phyloP scores from a whole-genome alignment of 164 flowering plant genomes.

The Sextonia rubra region DNA sequence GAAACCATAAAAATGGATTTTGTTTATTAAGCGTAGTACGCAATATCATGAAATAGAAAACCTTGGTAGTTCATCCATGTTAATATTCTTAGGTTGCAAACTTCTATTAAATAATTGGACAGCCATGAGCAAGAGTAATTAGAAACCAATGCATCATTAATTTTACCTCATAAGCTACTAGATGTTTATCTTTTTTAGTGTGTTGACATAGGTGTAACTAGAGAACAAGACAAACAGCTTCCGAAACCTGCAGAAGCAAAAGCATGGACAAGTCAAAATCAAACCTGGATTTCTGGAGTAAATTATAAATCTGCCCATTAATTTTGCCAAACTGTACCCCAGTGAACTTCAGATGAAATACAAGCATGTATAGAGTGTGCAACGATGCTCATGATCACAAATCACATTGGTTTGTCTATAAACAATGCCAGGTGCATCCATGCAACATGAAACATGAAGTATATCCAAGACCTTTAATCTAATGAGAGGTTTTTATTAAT shows the following conservation, averaged over 20 bases:
- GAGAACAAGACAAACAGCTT: slow-evolving; percentile 32
- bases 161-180: slow-evolving; percentile 8
- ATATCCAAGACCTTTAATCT: background rate
- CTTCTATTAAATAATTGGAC: background rate
- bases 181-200: slow-evolving; percentile 17
- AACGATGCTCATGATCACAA: background rate
- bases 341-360: background rate
- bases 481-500: background rate
- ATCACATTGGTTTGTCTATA: too few relatives aligned
- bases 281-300: background rate
- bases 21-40: background rate
- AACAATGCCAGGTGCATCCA: background rate
- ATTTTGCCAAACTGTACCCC: background rate
- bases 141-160: background rate
- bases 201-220: slow-evolving; percentile 30
- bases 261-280: background rate
- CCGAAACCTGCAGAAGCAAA: slow-evolving; percentile 26
- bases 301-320: background rate
- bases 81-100: too few relatives aligned
- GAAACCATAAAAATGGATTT: too few relatives aligned
- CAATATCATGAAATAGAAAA: too few relatives aligned
- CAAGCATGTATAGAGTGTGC: background rate
- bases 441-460: background rate
- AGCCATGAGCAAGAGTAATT: background rate
- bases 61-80: background rate